Evolutionary conservation across 352 stramenopile genomes (phyloP).

Genomic region (Blastocystis sp.): DNA sequence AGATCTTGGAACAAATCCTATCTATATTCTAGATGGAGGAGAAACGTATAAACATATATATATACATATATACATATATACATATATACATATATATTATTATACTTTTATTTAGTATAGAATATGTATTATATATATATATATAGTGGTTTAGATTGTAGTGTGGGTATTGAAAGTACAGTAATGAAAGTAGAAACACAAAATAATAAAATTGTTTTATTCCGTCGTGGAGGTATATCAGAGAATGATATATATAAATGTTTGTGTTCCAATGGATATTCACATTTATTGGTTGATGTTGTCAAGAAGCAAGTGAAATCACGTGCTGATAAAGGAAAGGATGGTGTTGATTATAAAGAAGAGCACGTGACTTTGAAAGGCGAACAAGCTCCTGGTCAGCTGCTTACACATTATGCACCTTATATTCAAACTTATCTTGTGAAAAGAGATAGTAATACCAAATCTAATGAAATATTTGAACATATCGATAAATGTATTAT

Average conservation of each 20-base stretch:
- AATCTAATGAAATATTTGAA: no score
- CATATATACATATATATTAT: no score
- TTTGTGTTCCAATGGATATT: conserved; percentile 46
- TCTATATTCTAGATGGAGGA: conserved; percentile 59
- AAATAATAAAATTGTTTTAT: conserved; percentile 54
- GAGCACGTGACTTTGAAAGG: no score
- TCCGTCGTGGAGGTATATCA: conserved; percentile 60
- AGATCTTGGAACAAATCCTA: conserved; percentile 68
- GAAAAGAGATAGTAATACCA: no score
- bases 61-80: no score
- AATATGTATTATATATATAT: no score
- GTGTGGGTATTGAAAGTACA: conserved; percentile 75
- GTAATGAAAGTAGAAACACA: conserved; percentile 66
- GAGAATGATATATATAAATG: conserved; percentile 52
- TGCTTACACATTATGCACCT: conserved; percentile 87
- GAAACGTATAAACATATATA: conserved; percentile 4
- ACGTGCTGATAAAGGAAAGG: neutral
- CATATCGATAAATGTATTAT: no score
- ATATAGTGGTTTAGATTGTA: conserved; percentile 44
- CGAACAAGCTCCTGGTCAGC: conserved; percentile 79
- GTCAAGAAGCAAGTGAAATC: conserved; percentile 36
- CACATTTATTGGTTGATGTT: conserved; percentile 48
- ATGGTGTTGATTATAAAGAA: conserved; percentile 41
- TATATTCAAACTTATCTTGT: conserved; percentile 68
- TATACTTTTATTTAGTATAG: no score